Percentiles rank a stretch among this genome's conserved stretches.
phyloP scores from a whole-genome alignment of 768 basidiomycete genomes.

The Psilocybe sp. region DNA sequence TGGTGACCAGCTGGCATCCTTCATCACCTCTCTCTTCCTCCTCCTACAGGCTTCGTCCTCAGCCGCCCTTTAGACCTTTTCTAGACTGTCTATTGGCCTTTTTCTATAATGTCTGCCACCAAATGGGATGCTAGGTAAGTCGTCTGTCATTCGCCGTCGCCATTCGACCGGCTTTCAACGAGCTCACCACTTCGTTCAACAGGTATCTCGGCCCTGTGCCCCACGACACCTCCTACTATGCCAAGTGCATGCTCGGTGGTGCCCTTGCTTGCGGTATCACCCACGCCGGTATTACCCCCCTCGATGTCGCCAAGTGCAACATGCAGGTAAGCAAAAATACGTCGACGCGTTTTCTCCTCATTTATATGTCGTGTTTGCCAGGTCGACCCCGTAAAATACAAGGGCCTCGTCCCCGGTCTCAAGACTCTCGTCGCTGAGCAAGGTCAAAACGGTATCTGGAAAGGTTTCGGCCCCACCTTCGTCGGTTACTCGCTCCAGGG shows the following conservation, averaged over 20 bases:
- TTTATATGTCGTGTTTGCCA: conserved; percentile 20
- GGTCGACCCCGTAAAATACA: conserved; percentile 79
- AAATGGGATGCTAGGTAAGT: conserved; percentile 78
- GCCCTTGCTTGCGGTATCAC: conserved; percentile 84
- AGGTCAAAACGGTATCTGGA: conserved; percentile 86
- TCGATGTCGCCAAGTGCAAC: conserved; percentile 89
- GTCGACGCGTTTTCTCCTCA: not conserved
- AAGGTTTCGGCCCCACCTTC: conserved; percentile 90
- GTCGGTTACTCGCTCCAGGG: conserved; percentile 95
- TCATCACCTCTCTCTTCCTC: conserved; percentile 18
- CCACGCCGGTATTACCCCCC: conserved; percentile 83
- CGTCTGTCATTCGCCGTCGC: not conserved
- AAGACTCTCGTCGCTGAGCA: conserved; percentile 73
- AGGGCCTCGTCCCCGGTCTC: conserved; percentile 59
- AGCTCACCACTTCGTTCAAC: conserved; percentile 9
- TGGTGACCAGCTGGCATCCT: conserved; percentile 19
- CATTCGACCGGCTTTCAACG: conserved; percentile 1
- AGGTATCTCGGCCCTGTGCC: conserved; percentile 72
- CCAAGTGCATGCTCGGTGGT: conserved; percentile 88
- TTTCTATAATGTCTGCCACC: conserved; percentile 48
- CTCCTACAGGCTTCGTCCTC: conserved; percentile 19
- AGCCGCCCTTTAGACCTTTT: conserved; percentile 25
- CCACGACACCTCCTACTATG: conserved; percentile 73
- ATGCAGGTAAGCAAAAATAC: conserved; percentile 70
- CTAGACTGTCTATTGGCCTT: conserved; percentile 28